These are phyloP conservation scores for Amaranthus palmeri DNA, from an alignment of 148 eudicot genomes.

Conservation along the genomic window DNA sequence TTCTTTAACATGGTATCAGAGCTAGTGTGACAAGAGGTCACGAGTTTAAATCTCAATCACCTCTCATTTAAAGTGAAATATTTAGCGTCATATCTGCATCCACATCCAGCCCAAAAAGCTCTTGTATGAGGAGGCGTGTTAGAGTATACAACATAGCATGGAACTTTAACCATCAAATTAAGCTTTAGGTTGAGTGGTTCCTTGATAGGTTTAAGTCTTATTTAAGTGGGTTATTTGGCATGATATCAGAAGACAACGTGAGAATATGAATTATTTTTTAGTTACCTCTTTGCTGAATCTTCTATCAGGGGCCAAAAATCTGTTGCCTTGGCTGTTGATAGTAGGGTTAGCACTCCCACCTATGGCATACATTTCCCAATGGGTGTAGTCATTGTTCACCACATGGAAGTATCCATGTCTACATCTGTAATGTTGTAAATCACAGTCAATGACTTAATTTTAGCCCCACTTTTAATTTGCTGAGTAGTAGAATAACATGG, in stretches of 20 bases:
- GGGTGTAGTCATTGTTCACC: conserved; percentile 81
- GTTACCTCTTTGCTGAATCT: conserved; percentile 56
- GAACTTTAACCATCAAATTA: no score
- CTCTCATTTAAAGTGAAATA: no score
- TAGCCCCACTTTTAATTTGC: conserved; percentile 14
- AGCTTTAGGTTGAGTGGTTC: no score
- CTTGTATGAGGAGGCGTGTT: no score
- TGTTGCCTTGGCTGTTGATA: conserved; percentile 71
- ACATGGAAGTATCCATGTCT: conserved; percentile 81
- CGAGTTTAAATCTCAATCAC: no score
- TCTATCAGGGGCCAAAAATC: conserved; percentile 56
- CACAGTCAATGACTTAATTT: conserved; percentile 12
- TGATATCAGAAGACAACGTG: background rate
- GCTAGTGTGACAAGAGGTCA: no score
- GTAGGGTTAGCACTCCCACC: conserved; percentile 78
- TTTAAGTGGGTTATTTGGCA: no score
- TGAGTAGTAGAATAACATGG: background rate
- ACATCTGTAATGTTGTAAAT: conserved; percentile 44
- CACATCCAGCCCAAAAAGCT: no score
- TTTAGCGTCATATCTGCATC: no score
- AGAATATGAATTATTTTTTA: background rate
- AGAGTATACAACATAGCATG: no score
- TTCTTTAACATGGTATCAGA: no score
- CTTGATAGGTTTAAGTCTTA: no score
- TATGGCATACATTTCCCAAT: conserved; percentile 81